Evolutionary conservation across 495 filamentous ascomycete genomes (phyloP).

Genomic region (Neurospora cerealis): DNA sequence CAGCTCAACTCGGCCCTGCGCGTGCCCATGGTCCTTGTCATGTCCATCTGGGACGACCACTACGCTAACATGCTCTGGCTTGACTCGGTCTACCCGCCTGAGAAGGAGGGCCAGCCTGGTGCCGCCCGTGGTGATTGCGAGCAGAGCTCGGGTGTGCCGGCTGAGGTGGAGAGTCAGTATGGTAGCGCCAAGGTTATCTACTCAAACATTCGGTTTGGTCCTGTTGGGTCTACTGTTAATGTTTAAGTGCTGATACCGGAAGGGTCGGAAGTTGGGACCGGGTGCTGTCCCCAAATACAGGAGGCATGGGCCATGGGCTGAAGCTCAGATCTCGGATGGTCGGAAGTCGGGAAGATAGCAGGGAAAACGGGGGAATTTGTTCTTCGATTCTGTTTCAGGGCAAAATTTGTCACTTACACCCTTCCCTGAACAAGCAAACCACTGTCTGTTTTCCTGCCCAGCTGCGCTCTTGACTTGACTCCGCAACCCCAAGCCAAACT

Average conservation of each 20-base stretch:
- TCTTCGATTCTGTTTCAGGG: no score
- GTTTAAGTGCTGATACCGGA: conserved; percentile 7
- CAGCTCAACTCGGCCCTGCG: conserved; percentile 46
- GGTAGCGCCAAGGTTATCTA: conserved; percentile 35
- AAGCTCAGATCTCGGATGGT: not conserved
- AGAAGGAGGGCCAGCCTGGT: conserved; percentile 44
- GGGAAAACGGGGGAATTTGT: no score
- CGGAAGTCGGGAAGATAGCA: no score
- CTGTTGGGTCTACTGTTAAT: conserved; percentile 48
- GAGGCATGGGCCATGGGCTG: not conserved
- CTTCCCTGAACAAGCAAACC: no score
- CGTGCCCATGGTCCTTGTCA: conserved; percentile 61
- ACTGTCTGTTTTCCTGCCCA: no score
- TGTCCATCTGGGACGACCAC: conserved; percentile 75
- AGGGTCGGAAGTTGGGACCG: not conserved
- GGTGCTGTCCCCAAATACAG: no score
- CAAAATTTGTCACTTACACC: no score
- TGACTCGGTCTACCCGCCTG: conserved; percentile 62
- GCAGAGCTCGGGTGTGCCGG: conserved; percentile 45
- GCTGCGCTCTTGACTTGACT: no score
- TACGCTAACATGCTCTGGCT: conserved; percentile 77
- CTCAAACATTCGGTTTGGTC: conserved; percentile 63
- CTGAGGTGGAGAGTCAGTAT: conserved; percentile 43
- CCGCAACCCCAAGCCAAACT: no score
- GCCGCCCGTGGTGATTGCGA: conserved; percentile 59